A percentile compares a stretch with the other conserved stretches of the same genome.
These are phyloP conservation scores for Emmonsiellopsis sp. DNA, from an alignment of 2,329 filamentous ascomycete genomes.

Conservation along the genomic window DNA sequence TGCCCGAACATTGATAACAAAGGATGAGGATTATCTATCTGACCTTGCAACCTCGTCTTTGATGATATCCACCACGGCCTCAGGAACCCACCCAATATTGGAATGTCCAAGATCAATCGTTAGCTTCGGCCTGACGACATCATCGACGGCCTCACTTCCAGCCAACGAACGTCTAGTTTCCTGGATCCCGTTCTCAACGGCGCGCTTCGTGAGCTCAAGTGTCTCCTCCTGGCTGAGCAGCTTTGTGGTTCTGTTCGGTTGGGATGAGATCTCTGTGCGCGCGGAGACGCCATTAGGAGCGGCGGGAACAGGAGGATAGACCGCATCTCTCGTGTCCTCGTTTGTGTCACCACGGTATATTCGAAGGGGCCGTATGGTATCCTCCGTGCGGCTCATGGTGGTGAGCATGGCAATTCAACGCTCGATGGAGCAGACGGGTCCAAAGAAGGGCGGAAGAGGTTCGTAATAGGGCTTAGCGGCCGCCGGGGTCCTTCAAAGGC, in stretches of 20 bases:
- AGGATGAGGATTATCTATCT: slow-evolving; percentile 9
- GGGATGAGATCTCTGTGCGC: slow-evolving; percentile 21
- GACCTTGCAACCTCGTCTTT: slow-evolving; percentile 46
- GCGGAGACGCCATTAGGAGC: slow-evolving; percentile 20
- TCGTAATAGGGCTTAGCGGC: neutral
- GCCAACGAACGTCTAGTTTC: slow-evolving; percentile 40
- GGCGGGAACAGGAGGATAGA: slow-evolving; percentile 17
- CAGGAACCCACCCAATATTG: slow-evolving; percentile 40
- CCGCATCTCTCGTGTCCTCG: slow-evolving; percentile 25
- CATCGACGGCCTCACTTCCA: slow-evolving; percentile 36
- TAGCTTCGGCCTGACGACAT: slow-evolving; percentile 40
- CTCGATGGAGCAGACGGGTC: slow-evolving; percentile 3
- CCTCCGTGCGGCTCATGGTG: slow-evolving; percentile 30
- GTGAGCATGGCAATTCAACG: slow-evolving; percentile 18
- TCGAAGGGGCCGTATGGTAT: slow-evolving; percentile 26
- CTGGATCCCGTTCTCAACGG: slow-evolving; percentile 39
- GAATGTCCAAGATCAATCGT: slow-evolving; percentile 45
- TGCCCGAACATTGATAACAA: neutral
- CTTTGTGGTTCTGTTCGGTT: slow-evolving; percentile 19
- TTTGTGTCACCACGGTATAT: slow-evolving; percentile 23
- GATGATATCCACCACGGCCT: slow-evolving; percentile 42
- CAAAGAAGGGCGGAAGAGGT: neutral
- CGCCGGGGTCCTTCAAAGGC: slow-evolving; percentile 7
- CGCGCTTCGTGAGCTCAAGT: slow-evolving; percentile 35
- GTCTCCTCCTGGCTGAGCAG: slow-evolving; percentile 35